phyloP scores from a whole-genome alignment of 2,329 filamentous ascomycete genomes.

The Mollisia scopiformis region DNA sequence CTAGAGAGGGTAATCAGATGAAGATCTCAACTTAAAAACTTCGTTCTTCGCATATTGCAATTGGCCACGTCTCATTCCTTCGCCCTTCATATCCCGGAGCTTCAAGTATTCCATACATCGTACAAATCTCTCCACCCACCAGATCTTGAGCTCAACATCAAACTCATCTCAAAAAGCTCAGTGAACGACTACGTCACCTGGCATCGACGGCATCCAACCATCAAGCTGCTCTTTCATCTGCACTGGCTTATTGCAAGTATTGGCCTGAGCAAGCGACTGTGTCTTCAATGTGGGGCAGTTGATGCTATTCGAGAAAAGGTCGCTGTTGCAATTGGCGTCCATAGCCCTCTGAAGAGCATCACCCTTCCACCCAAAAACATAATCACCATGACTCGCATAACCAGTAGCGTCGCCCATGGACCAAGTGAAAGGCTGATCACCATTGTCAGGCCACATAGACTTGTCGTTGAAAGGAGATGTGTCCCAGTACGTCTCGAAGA shows the following conservation, averaged over 20 bases:
- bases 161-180: no score
- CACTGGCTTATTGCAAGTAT: background rate
- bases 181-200: background rate
- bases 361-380: slow-evolving; percentile 53
- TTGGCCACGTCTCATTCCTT: no score
- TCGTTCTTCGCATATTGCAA: no score
- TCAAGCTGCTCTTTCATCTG: background rate
- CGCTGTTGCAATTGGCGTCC: slow-evolving; percentile 49
- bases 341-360: slow-evolving; percentile 39
- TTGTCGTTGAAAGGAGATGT: slow-evolving; percentile 43
- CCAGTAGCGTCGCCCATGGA: slow-evolving; percentile 45
- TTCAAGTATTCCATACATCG: no score
- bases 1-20: no score
- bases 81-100: no score
- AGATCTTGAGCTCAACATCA: no score
- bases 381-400: slow-evolving; percentile 52
- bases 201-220: background rate
- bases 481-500: slow-evolving; percentile 9
- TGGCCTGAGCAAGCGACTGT: slow-evolving; percentile 32
- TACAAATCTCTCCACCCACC: no score
- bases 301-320: slow-evolving; percentile 40
- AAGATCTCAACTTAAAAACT: no score
- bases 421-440: slow-evolving; percentile 47
- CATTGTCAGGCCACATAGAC: slow-evolving; percentile 47
- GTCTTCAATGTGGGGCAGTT: slow-evolving; percentile 48